phyloP scores from a whole-genome alignment of 179 eudicot species.

The Spergularia azorica region DNA sequence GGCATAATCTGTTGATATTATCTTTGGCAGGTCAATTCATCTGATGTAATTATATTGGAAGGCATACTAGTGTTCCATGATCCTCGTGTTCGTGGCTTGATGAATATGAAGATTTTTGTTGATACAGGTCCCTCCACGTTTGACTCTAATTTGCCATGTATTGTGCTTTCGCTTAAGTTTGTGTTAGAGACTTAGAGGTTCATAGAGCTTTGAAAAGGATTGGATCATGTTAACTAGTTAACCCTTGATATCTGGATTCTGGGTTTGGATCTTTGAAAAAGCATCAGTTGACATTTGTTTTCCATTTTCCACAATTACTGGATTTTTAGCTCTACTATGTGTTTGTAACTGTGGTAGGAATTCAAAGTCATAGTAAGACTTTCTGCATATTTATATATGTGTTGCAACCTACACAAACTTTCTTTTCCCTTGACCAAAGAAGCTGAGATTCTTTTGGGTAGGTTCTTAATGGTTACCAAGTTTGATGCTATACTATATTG shows the following conservation, averaged over 20 bases:
- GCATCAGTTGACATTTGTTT: background rate
- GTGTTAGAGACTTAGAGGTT: background rate
- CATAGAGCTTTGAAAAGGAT: background rate
- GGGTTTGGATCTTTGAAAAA: background rate
- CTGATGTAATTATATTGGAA: constrained; percentile 93
- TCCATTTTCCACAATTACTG: background rate
- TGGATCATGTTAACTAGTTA: background rate
- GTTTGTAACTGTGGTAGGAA: background rate
- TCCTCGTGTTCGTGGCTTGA: constrained; percentile 69
- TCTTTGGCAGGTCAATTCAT: constrained; percentile 81
- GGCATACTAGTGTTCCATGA: constrained; percentile 94
- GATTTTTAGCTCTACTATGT: background rate
- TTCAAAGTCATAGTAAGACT: background rate
- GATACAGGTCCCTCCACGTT: constrained; percentile 80
- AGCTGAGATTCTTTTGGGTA: background rate
- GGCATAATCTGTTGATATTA: constrained; percentile 12
- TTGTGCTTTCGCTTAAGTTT: background rate
- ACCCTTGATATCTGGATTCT: background rate
- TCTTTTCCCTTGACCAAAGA: constrained; percentile 12
- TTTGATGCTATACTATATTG: background rate
- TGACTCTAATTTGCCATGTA: constrained; percentile 15
- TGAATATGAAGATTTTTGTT: constrained; percentile 98
- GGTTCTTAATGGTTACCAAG: constrained; percentile 1
- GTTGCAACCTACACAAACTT: background rate
- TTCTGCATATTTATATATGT: constrained; percentile 1